Conservation (phyloP, 805 yeast species). For the Tetrapisispora iriomotensis region DNA sequence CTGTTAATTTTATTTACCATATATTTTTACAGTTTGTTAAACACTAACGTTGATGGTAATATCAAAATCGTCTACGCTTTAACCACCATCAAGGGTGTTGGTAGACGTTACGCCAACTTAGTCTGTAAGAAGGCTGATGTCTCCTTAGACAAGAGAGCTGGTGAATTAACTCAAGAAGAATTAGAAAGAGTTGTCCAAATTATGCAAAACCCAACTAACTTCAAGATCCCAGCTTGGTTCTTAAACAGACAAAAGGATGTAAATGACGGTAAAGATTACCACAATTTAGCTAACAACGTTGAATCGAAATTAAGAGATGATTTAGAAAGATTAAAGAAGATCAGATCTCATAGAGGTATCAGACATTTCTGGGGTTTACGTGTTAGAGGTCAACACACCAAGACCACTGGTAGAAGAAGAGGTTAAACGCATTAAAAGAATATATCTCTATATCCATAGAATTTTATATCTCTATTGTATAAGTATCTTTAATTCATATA, state of each 20-base stretch:
- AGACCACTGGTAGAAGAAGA: slow-evolving; percentile 97
- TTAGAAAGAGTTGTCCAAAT: slow-evolving; percentile 99
- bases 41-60: slow-evolving; percentile 99
- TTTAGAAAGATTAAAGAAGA: slow-evolving; percentile 99
- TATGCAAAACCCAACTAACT: slow-evolving; percentile 99
- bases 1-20: not conserved
- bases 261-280: slow-evolving; percentile 98
- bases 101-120: slow-evolving; percentile 99
- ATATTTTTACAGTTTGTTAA: slow-evolving; percentile 67
- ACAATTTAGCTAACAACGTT: slow-evolving; percentile 96
- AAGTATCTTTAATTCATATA: slow-evolving; percentile 1
- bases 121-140: slow-evolving; percentile 99
- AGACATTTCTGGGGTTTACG: slow-evolving; percentile 99
- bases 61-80: slow-evolving; percentile 99
- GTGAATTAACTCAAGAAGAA: slow-evolving; percentile 99
- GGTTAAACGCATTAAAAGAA: slow-evolving; percentile 16
- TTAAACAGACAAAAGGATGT: slow-evolving; percentile 98
- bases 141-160: slow-evolving; percentile 97
- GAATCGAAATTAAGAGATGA: slow-evolving; percentile 99
- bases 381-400: slow-evolving; percentile 99
- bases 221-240: slow-evolving; percentile 99
- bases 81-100: slow-evolving; percentile 99
- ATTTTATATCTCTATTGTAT: slow-evolving; percentile 3
- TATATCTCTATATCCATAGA: not conserved
- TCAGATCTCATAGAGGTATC: slow-evolving; percentile 99